Evolutionary conservation across 1,139 yeast genomes (phyloP), one percentile per base, ranked within the genome.

Genomic region (Lizanozyma gosingica): DNA sequence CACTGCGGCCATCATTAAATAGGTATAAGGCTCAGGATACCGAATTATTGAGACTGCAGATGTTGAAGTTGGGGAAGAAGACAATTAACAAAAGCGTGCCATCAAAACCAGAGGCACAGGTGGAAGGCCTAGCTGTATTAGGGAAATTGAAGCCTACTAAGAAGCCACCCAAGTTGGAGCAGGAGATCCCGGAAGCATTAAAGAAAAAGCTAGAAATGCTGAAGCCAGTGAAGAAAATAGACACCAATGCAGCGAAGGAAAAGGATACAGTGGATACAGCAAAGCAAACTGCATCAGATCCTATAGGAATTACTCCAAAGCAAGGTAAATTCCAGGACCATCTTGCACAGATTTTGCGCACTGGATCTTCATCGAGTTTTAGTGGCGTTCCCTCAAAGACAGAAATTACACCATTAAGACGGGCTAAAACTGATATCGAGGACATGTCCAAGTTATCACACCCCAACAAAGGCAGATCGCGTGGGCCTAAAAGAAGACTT

Each of bases 401-500:
- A 14, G 34, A 35, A 8, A 14, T 27, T 22, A 15, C 3, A 4
- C 15, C 37, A 4, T 11, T 29, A 4, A 34, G 39, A 15, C 38
- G 42, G 39, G 22, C 37, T 4, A 14, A 15, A 11, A 35, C 1
- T 17, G 48, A 43, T 35, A 44, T 46, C 3, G 29, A 32, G 4
- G 36, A 39, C 15, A 32, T 40, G 14, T 49, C 43, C 3, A 58
- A 58, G 41, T 53, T 67, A 34, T 50, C 58, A 0, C 73, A 68
- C 45, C 59, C 63, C 1, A 66, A 56, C 38, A 69, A 67, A 46
- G 41, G 55, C 1, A 50, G 75, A 37, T 52, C 73, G 15, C 67
- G 61, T 45, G 75, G 75, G 0, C 74, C 75, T 1, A 65, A 61
- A 45, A 54, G 75, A 46, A 57, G 63, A 42, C 55, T 70, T 37